Evolutionary conservation across 2,329 filamentous ascomycete genomes (phyloP).

Genomic region (Ophiostoma populinum): DNA sequence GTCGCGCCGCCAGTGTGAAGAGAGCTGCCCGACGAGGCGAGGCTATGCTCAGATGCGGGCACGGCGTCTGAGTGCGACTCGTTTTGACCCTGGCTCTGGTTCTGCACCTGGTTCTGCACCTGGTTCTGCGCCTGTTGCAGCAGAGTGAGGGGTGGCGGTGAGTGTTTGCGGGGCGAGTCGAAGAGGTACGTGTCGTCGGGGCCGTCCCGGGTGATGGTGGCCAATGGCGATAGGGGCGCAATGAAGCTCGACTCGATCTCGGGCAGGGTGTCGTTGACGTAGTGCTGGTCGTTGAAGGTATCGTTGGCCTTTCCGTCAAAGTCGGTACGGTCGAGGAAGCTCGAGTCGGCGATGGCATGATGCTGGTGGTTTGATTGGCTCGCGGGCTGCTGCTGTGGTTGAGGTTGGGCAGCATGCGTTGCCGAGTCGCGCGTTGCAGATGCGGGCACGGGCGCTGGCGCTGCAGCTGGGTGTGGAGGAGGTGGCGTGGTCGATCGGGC

Average conservation of each 20-base stretch:
- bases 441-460: too few species aligned
- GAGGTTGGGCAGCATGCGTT: slow-evolving; percentile 1
- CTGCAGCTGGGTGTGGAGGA: background rate
- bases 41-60: too few species aligned
- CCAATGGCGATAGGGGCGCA: slow-evolving; percentile 38
- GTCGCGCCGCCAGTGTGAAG: too few species aligned
- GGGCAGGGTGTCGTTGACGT: slow-evolving; percentile 37
- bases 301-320: slow-evolving; percentile 24
- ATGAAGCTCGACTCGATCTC: slow-evolving; percentile 52
- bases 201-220: slow-evolving; percentile 26
- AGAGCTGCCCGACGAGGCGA: background rate
- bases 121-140: background rate
- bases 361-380: background rate
- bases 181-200: slow-evolving; percentile 44
- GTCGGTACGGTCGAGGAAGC: slow-evolving; percentile 23
- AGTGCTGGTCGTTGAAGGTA: slow-evolving; percentile 34
- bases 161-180: slow-evolving; percentile 24
- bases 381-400: background rate
- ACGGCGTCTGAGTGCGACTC: too few species aligned
- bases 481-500: slow-evolving; percentile 2
- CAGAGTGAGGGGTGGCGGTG: background rate
- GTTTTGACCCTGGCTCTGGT: too few species aligned
- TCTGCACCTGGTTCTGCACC: background rate
- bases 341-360: slow-evolving; percentile 14
- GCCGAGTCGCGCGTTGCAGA: background rate